These are phyloP conservation scores for Jimgerdemannia flammicorona DNA, from an alignment of 192 early-diverging fungal species.

Conservation along the genomic window DNA sequence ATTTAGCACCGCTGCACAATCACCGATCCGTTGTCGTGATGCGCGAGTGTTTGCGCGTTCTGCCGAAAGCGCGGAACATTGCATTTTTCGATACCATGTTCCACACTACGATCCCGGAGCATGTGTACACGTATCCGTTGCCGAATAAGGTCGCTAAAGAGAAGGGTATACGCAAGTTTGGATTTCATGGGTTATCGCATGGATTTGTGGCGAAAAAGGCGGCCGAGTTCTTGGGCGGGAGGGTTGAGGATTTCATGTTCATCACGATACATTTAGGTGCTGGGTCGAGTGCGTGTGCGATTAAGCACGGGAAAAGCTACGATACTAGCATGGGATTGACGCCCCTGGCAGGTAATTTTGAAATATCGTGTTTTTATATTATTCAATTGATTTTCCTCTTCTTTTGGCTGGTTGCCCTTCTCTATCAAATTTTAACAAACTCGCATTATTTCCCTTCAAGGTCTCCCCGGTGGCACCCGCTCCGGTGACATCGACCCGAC, in stretches of 20 bases:
- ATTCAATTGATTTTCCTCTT: background rate
- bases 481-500: constrained; percentile 36
- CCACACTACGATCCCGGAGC: constrained; percentile 14
- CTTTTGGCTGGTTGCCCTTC: no score
- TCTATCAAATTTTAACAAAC: no score
- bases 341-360: constrained; percentile 11
- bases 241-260: constrained; percentile 10
- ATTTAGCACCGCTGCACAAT: constrained; percentile 23
- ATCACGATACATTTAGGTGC: constrained; percentile 20
- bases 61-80: constrained; percentile 9
- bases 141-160: constrained; percentile 7
- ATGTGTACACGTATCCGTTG: constrained; percentile 23
- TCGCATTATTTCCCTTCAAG: background rate
- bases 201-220: constrained; percentile 13
- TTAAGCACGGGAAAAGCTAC: constrained; percentile 13
- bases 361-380: background rate
- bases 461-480: constrained; percentile 28
- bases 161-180: constrained; percentile 22
- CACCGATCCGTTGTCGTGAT: constrained; percentile 15
- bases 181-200: constrained; percentile 22
- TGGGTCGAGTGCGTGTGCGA: constrained; percentile 19
- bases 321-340: constrained; percentile 25
- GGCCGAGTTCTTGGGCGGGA: constrained; percentile 3
- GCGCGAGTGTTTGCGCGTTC: constrained; percentile 4
- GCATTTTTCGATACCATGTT: constrained; percentile 23